Evolutionary conservation across 2,329 filamentous ascomycete genomes (phyloP), one percentile per base, ranked within the genome.

Genomic region (Monilinia fructicola): DNA sequence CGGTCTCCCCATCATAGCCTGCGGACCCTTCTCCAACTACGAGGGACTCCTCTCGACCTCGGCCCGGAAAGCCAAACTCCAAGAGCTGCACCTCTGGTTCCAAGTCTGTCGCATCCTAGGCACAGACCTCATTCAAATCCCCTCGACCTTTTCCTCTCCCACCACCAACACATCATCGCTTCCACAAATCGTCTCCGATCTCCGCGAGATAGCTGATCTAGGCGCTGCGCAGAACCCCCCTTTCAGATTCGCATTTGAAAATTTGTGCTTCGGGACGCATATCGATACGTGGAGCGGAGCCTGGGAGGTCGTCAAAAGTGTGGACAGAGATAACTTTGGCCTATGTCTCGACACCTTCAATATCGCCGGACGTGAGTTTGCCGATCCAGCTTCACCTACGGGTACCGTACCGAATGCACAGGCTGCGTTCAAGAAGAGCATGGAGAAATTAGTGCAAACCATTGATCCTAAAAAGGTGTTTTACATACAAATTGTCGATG

Each of bases 261-360:
- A 85, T 11, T 80, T 94, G 3, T 87, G 84, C 71, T 94, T 88
- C 85, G 90, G 89, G 12, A 92, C 89, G 0, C 82, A 86, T 63
- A 80, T 88, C 67, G 83, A 91, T 74, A 87, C 82, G 0, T 94
- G 91, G 91, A 90, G 93, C 75, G 78, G 80, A 14, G 86, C 84
- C 70, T 94, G 89, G 88, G 84, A 88, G 9, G 79, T 92, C 2
- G 86, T 93, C 0, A 78, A 82, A 71, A 79, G 78, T 3, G 89
- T 93, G 38, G 81, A 91, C 75, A 78, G 89, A 10, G 77, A 83
- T 11, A 93, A 93, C 77, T 92, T 93, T 74, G 90, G 90, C 10
- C 79, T 92, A 52, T 92, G 90, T 74, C 81, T 93, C 31, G 90
- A 93, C 77, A 91, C 87, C 0, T 93, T 92, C 79, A 91, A 93